Percentiles rank a stretch among this genome's conserved stretches.
These are phyloP conservation scores for Spathaspora arborariae DNA, from an alignment of 805 yeast genomes.

Conservation along the genomic window DNA sequence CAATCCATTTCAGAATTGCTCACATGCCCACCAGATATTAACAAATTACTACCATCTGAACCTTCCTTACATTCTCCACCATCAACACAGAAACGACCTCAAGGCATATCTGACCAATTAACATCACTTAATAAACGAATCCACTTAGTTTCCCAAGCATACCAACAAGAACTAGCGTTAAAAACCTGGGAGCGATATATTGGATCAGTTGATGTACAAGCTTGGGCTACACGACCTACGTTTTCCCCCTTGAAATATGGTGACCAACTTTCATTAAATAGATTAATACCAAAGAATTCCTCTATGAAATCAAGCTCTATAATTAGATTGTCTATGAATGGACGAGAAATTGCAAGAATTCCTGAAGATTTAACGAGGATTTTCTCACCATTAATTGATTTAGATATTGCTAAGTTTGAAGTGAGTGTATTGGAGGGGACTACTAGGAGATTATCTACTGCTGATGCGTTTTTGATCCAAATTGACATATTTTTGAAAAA, in stretches of 20 bases:
- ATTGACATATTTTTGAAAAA: slow-evolving; percentile 58
- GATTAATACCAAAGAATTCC: slow-evolving; percentile 24
- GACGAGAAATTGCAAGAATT: slow-evolving; percentile 70
- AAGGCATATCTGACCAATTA: slow-evolving; percentile 3
- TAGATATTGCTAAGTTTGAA: slow-evolving; percentile 50
- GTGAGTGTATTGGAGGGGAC: slow-evolving; percentile 59
- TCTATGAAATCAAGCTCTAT: slow-evolving; percentile 27
- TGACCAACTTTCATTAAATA: slow-evolving; percentile 37
- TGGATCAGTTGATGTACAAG: slow-evolving; percentile 58
- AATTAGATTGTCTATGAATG: slow-evolving; percentile 27
- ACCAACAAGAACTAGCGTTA: slow-evolving; percentile 10
- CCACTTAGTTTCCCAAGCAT: slow-evolving; percentile 8
- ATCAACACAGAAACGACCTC: not conserved
- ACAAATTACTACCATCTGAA: not conserved
- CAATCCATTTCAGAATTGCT: slow-evolving; percentile 40
- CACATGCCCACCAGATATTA: slow-evolving; percentile 24
- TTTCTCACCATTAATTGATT: slow-evolving; percentile 61
- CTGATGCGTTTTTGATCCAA: slow-evolving; percentile 71
- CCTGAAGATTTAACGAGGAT: slow-evolving; percentile 67
- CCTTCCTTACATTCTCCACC: not conserved
- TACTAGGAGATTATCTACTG: slow-evolving; percentile 52
- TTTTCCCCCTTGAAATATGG: slow-evolving; percentile 43
- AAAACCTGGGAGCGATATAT: slow-evolving; percentile 41
- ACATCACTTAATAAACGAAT: slow-evolving; percentile 12
- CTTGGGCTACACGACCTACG: slow-evolving; percentile 72